A percentile compares a stretch with the other conserved stretches of the same genome.
These are phyloP conservation scores for Peronospora destructor DNA, from an alignment of 352 stramenopile species.

Conservation along the genomic window DNA sequence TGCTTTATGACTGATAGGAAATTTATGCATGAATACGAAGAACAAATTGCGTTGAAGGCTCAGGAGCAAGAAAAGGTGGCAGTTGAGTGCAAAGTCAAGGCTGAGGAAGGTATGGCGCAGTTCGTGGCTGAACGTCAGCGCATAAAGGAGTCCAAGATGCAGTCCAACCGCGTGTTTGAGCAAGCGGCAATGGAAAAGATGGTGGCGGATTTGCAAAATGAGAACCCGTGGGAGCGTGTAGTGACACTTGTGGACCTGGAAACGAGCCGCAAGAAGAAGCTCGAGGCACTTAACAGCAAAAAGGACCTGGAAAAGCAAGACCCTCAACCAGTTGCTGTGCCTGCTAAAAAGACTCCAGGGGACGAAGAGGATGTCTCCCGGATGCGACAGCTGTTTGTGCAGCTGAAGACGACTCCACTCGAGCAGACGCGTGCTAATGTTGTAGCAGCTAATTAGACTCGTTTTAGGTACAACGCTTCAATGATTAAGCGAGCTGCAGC, in stretches of 20 bases:
- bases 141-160: slow-evolving; percentile 87
- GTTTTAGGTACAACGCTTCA: neutral
- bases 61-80: slow-evolving; percentile 68
- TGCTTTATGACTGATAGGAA: slow-evolving; percentile 29
- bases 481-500: slow-evolving; percentile 11
- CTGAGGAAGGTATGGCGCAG: slow-evolving; percentile 56
- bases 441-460: slow-evolving; percentile 39
- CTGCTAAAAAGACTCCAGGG: slow-evolving; percentile 52
- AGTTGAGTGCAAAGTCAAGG: slow-evolving; percentile 64
- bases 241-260: slow-evolving; percentile 91
- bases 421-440: slow-evolving; percentile 60
- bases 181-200: slow-evolving; percentile 93
- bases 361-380: slow-evolving; percentile 83
- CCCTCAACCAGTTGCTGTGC: slow-evolving; percentile 30
- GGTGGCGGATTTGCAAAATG: slow-evolving; percentile 89
- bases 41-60: slow-evolving; percentile 59
- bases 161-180: slow-evolving; percentile 89
- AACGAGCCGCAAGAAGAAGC: slow-evolving; percentile 62
- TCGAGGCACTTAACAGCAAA: slow-evolving; percentile 46
- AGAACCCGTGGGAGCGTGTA: slow-evolving; percentile 91
- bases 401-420: slow-evolving; percentile 90
- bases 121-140: slow-evolving; percentile 82
- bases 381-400: slow-evolving; percentile 91
- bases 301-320: slow-evolving; percentile 44
- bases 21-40: slow-evolving; percentile 68